Base-by-base conservation (phyloP, 768 basidiomycete species). In the Panus rudis region DNA sequence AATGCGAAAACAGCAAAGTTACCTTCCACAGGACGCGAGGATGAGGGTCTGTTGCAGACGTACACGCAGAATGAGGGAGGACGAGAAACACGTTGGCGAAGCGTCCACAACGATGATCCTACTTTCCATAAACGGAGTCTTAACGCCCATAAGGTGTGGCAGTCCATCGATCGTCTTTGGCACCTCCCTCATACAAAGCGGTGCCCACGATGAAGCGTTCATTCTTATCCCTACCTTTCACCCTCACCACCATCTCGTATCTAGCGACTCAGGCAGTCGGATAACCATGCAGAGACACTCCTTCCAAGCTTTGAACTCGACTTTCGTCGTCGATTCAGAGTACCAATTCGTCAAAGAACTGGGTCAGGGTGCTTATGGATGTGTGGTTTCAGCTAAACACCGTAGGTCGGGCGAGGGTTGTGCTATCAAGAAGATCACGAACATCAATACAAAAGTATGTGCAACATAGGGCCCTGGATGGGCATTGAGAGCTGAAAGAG, bases 261-360 rank as follows among this genome's bases (percentile, higher is more conserved):
- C 19, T 24, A 30, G 25, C 25, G 42, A 49, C 37, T 41, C 52
- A 43, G 51, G n/a, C 33, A 7, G 8, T 8, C 33, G 16, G n/a
- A 41, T 47, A 50, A 61, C 48, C 52, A 83, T 84, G 77, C 79
- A 81, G 57, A 71, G 86, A 47, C 84, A 86, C 59, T 79, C 75
- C 30, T 91, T 92, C 67, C 81, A 74, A 48, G 78, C 90, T 4
- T 79, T 93, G 55, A 88, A 87, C 61, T 89, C 88, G 42, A 84
- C 76, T 38, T 93, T 92, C 59, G 66, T 90, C 48, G 88, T 94
- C 61, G 91, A 93, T 57, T 71, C 81, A 12, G 84, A 89, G 63
- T 96, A 93, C 56, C 79, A 86, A 58, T 94, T 88, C 62, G 89
- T 93, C 65, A 98, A 98, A 68, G 93, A 97, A 58, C 86, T 98